These are phyloP conservation scores for Neoarthrinium moseri DNA, from an alignment of 2,329 filamentous ascomycete species.

Conservation along the genomic window DNA sequence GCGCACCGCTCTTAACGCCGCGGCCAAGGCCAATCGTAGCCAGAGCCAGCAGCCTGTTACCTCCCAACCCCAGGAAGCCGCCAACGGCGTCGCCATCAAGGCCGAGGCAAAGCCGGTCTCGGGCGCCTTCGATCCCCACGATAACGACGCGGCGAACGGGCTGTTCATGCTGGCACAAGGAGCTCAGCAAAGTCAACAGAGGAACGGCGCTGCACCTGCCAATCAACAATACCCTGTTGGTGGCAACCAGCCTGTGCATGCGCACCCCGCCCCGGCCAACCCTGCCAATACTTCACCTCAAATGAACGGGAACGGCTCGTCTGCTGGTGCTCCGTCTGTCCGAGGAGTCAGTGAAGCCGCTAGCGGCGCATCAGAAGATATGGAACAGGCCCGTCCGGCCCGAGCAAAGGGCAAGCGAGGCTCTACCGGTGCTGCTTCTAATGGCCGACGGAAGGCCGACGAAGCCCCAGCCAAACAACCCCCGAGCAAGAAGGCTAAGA, in stretches of 20 bases:
- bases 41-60: conserved; percentile 36
- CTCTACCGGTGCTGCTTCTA: conserved; percentile 43
- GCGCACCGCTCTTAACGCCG: conserved; percentile 81
- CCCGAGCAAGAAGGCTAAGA: conserved; percentile 70
- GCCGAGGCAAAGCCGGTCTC: conserved; percentile 48
- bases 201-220: conserved; percentile 52
- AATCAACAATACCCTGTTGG: conserved; percentile 47
- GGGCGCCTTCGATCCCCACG: conserved; percentile 81
- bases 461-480: conserved; percentile 61
- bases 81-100: conserved; percentile 44
- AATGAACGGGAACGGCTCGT: conserved; percentile 48
- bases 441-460: conserved; percentile 79
- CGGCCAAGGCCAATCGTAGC: conserved; percentile 59
- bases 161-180: conserved; percentile 85
- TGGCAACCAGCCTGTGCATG: conserved; percentile 44
- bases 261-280: conserved; percentile 39
- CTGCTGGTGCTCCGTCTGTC: conserved; percentile 39
- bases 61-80: conserved; percentile 54
- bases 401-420: conserved; percentile 71
- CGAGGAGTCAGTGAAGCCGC: conserved; percentile 65
- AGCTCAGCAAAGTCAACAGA: conserved; percentile 44
- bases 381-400: conserved; percentile 64
- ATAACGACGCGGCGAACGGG: conserved; percentile 93
- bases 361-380: conserved; percentile 72
- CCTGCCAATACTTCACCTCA: conserved; percentile 48